phyloP scores from a whole-genome alignment of 2,329 filamentous ascomycete species.

The Simplicillium aogashimaense region DNA sequence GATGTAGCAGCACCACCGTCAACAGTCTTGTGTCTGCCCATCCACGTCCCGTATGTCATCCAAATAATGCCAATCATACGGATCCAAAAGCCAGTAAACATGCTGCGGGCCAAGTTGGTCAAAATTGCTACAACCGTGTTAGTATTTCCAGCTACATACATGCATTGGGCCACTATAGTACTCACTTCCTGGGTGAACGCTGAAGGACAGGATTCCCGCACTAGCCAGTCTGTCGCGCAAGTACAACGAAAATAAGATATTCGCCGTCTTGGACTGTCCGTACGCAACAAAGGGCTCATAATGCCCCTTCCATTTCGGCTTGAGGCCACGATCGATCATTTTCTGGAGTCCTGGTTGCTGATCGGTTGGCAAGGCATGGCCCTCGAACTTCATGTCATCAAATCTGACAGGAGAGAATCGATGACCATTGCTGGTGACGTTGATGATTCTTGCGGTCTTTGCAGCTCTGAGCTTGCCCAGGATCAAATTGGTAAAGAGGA shows the following conservation, averaged over 20 bases:
- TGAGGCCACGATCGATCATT: too few relatives aligned
- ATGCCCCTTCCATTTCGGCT: too few relatives aligned
- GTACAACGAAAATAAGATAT: slow-evolving; percentile 10
- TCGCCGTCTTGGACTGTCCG: slow-evolving; percentile 17
- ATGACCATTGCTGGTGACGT: slow-evolving; percentile 33
- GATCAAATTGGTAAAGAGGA: slow-evolving; percentile 10
- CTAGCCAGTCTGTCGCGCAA: slow-evolving; percentile 13
- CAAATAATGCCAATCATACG: slow-evolving; percentile 18
- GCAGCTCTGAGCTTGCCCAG: slow-evolving; percentile 18
- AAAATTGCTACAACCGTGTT: too few relatives aligned
- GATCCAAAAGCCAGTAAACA: slow-evolving; percentile 12
- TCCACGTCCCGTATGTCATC: too few relatives aligned
- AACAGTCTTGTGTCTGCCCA: slow-evolving; percentile 7
- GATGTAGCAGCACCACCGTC: slow-evolving; percentile 22
- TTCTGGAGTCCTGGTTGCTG: too few relatives aligned
- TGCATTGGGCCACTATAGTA: too few relatives aligned
- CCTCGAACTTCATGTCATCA: slow-evolving; percentile 30
- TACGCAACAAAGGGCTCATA: slow-evolving; percentile 10
- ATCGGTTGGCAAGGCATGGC: too few relatives aligned
- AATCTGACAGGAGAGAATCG: slow-evolving; percentile 29
- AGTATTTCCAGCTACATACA: too few relatives aligned
- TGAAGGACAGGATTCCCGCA: slow-evolving; percentile 22
- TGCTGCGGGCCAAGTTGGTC: too few relatives aligned
- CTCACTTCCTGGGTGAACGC: background rate
- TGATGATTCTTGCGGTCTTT: slow-evolving; percentile 25